Conservation (phyloP, 1,284 basidiomycete species). For the Naganishia sp. region DNA sequence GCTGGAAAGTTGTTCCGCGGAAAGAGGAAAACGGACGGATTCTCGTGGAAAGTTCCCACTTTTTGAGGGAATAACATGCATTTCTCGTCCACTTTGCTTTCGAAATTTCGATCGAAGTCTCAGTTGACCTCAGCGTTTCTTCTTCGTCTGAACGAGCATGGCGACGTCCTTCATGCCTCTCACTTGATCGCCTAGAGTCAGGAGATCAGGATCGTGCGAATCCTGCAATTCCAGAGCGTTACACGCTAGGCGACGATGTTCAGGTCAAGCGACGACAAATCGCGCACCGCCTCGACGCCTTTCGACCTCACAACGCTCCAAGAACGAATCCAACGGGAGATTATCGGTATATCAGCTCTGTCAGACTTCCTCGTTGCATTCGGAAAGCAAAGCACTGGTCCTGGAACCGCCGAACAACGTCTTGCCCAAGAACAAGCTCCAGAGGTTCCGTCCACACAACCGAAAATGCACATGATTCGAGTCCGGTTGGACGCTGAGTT, state of each 20-base stretch:
- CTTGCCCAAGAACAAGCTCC: not conserved
- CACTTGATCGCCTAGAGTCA: too few relatives aligned
- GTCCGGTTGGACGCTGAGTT: constrained; percentile 29
- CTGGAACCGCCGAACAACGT: not conserved
- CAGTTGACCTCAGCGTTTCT: too few relatives aligned
- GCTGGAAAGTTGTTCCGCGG: too few relatives aligned
- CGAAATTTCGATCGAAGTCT: constrained; percentile 26
- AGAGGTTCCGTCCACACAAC: not conserved
- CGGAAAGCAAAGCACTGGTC: not conserved
- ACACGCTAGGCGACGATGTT: not conserved
- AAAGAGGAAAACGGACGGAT: too few relatives aligned
- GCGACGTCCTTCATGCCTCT: too few relatives aligned
- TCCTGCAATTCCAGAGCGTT: too few relatives aligned
- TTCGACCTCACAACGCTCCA: constrained; percentile 12
- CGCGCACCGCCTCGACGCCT: not conserved
- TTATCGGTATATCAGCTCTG: constrained; percentile 16
- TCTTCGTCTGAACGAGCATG: not conserved
- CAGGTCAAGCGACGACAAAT: not conserved
- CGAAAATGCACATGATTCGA: constrained; percentile 16
- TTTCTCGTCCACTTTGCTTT: constrained; percentile 5
- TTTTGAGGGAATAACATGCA: too few relatives aligned
- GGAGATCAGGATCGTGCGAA: too few relatives aligned
- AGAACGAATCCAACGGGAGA: constrained; percentile 19
- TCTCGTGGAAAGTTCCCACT: too few relatives aligned
- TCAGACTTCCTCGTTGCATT: constrained; percentile 1